phyloP scores from a whole-genome alignment of 345 rosid genomes.

The Luvunga scandens region DNA sequence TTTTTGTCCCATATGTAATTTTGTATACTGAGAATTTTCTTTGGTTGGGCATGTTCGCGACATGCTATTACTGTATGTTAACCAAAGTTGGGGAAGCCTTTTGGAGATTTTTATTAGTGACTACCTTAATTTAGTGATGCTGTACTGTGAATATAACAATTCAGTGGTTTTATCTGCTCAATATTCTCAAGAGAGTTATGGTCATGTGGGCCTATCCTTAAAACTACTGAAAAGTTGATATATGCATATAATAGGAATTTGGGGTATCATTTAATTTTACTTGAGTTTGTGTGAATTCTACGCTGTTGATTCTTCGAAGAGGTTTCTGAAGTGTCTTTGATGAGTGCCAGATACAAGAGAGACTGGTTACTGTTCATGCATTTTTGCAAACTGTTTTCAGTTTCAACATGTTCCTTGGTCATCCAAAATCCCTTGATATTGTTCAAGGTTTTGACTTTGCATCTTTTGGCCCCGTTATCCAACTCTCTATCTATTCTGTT shows the following conservation, averaged over 20 bases:
- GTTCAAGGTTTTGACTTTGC: not conserved
- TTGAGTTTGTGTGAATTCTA: not conserved
- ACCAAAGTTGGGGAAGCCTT: not conserved
- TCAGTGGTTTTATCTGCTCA: not conserved
- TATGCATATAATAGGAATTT: not conserved
- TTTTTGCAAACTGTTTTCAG: not conserved
- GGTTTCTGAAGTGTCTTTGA: not conserved
- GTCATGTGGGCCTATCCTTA: not conserved
- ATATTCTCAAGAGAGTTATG: not conserved
- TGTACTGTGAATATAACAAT: not conserved
- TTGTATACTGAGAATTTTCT: not conserved
- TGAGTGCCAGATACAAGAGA: not conserved
- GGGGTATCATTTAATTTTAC: not conserved
- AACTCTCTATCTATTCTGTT: not conserved
- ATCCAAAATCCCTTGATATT: not conserved
- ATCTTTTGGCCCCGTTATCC: not conserved
- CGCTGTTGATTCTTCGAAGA: not conserved
- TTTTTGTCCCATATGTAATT: no score
- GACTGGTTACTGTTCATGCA: not conserved
- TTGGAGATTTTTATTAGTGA: not conserved
- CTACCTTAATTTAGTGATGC: not conserved
- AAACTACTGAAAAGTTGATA: not conserved
- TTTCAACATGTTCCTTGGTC: not conserved
- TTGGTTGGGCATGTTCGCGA: not conserved
- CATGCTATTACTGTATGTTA: not conserved